Evolutionary conservation across 306 rosid genomes (phyloP), one percentile per base, ranked within the genome.

Genomic region (Argentina anserina): DNA sequence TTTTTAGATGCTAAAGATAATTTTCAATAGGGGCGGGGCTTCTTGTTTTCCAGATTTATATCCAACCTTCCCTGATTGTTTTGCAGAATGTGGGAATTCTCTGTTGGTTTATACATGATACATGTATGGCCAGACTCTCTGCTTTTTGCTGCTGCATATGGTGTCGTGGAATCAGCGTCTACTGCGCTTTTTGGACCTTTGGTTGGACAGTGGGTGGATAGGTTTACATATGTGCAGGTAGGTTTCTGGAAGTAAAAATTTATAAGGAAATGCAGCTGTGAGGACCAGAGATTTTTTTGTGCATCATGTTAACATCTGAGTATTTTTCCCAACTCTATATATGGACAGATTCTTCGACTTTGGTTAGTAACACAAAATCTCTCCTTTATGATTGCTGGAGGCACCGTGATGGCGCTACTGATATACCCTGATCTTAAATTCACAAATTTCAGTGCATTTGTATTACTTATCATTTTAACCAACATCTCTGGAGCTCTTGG

Each of bases 41-140:
- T 1, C 23, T 65, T 66, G 70, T 66, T 66, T 14, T 5, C 7
- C 6, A 13, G 34, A 7, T 62, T 10, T 37, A 25, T n/a, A 7
- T 31, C 18, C 40, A 63, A 23, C 18, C 4, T 71, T 29, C 3
- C 66, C 1, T 77, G 15, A 56, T 28, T 45, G 14, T 14, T 42
- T 41, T 74, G 72, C 85, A 93, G 98, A 80, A 91, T 89, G 98
- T 93, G 98, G 98, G 98, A 93, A 84, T 93, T 91, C 74, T 93
- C 98, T 31, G 97, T 93, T 75, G 96, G 96, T 65, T 82, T 93
- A 31, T 93, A 90, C 69, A 93, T 91, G 98, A 91, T 93, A 74
- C 79, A 64, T 77, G 58, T 93, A 64, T 93, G 98, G 98, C 98
- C 98, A 36, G 86, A 91, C 69, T 93, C 97, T 0, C 69, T 93